Evolutionary conservation across 1,284 basidiomycete genomes (phyloP).

Genomic region (Chiua sp.): DNA sequence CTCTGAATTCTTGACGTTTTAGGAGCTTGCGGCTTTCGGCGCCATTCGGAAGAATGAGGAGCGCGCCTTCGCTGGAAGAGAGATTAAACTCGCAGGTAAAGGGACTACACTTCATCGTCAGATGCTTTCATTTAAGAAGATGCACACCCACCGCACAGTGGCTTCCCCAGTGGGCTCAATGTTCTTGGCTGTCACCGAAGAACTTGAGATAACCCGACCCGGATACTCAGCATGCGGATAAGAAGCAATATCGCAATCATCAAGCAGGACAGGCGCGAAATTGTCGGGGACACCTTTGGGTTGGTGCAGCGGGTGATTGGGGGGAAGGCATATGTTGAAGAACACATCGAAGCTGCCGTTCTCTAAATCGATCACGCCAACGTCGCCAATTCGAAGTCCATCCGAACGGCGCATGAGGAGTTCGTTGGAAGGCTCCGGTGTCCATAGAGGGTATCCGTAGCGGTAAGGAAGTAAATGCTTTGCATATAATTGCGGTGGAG

Average conservation of each 20-base stretch:
- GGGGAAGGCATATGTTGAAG: slow-evolving; percentile 34
- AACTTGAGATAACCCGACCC: slow-evolving; percentile 14
- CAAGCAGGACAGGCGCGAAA: slow-evolving; percentile 9
- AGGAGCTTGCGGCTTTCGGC: slow-evolving; percentile 11
- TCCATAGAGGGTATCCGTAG: slow-evolving; percentile 33
- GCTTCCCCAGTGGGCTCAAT: neutral
- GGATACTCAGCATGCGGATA: slow-evolving; percentile 10
- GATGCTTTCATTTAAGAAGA: neutral
- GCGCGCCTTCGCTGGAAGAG: slow-evolving; percentile 20
- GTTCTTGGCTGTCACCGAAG: slow-evolving; percentile 9
- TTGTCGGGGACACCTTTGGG: slow-evolving; percentile 19
- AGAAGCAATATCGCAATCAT: slow-evolving; percentile 5
- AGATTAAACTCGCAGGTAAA: slow-evolving; percentile 10
- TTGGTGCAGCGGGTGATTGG: slow-evolving; percentile 9
- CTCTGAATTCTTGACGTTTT: slow-evolving; percentile 1
- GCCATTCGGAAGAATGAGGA: slow-evolving; percentile 20
- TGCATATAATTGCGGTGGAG: slow-evolving; percentile 16
- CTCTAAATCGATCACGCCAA: slow-evolving; percentile 27
- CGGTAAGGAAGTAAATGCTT: slow-evolving; percentile 28
- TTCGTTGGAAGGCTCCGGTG: slow-evolving; percentile 27
- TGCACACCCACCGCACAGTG: neutral
- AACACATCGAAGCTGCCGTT: slow-evolving; percentile 33
- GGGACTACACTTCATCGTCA: neutral
- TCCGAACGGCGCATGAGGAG: slow-evolving; percentile 21
- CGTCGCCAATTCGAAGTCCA: slow-evolving; percentile 36